Conservation (phyloP, 2,329 filamentous ascomycete genomes). For the Colletotrichum sp. region DNA sequence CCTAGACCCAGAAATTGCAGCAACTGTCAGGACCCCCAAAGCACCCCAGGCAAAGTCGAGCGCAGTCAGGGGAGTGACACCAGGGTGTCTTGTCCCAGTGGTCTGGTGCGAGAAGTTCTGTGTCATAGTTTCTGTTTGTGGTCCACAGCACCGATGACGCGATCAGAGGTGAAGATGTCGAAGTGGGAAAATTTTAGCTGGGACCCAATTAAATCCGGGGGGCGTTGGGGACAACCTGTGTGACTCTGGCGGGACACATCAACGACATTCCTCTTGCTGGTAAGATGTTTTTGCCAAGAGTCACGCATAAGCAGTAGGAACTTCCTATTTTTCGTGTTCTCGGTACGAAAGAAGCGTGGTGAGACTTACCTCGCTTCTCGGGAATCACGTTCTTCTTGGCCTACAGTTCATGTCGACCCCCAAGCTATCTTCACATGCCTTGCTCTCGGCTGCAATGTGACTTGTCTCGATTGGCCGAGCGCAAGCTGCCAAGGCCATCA, state of each 20-base stretch:
- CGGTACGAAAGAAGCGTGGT: not conserved
- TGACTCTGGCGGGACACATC: not conserved
- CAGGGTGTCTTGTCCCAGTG: conserved; percentile 3
- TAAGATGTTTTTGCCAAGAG: not conserved
- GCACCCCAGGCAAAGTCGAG: not conserved
- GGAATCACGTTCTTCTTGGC: not conserved
- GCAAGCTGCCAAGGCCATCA: not conserved
- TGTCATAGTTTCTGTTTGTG: conserved; percentile 22
- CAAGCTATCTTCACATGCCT: not conserved
- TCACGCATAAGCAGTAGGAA: not conserved
- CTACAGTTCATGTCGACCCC: not conserved
- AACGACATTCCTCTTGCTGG: not conserved
- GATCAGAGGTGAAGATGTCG: conserved; percentile 20
- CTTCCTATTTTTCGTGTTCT: not conserved
- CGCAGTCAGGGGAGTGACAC: not conserved
- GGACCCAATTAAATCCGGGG: not conserved
- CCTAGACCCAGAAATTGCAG: not conserved
- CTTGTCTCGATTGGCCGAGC: not conserved
- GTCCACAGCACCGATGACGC: conserved; percentile 21
- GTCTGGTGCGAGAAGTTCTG: conserved; percentile 4
- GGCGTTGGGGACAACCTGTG: not conserved
- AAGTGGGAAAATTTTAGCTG: conserved; percentile 15
- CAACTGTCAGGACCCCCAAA: not conserved
- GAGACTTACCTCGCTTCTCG: not conserved
- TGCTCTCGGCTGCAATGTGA: not conserved